Percentiles rank a stretch among this genome's conserved stretches.
Conservation (phyloP, 2,329 filamentous ascomycete genomes). For the Hypoxylon sp. region DNA sequence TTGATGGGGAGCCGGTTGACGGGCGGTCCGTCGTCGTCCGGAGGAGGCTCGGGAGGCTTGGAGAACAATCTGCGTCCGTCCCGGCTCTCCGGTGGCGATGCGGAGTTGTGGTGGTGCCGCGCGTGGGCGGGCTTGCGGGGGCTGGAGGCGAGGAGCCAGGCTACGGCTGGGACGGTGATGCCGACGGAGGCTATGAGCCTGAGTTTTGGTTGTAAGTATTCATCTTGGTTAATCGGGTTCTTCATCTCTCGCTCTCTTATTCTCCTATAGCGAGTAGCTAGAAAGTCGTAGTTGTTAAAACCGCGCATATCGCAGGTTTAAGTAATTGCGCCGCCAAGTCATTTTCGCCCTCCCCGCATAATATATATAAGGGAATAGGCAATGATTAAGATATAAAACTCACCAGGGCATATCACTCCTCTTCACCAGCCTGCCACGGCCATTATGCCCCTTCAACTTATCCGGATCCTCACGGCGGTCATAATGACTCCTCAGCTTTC, state of each 20-base stretch:
- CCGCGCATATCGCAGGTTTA: background rate
- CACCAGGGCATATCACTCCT: too few species aligned
- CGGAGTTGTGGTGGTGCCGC: slow-evolving; percentile 20
- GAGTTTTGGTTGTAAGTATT: background rate
- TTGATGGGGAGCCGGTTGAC: slow-evolving; percentile 3
- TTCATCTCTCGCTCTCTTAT: too few species aligned
- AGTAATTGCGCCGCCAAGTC: background rate
- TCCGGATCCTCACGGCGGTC: too few species aligned
- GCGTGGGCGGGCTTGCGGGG: slow-evolving; percentile 24
- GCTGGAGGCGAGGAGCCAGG: slow-evolving; percentile 37
- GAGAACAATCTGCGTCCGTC: too few species aligned
- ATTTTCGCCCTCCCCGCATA: background rate
- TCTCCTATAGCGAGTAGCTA: too few species aligned
- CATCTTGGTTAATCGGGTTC: slow-evolving; percentile 3
- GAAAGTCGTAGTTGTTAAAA: background rate
- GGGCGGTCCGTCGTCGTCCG: slow-evolving; percentile 1
- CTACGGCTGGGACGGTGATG: slow-evolving; percentile 39
- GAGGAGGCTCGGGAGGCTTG: too few species aligned
- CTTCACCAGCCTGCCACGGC: too few species aligned
- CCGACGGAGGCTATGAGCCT: slow-evolving; percentile 45
- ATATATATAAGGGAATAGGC: too few species aligned
- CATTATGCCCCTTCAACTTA: too few species aligned
- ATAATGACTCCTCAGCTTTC: too few species aligned
- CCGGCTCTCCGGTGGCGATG: too few species aligned
- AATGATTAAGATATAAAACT: too few species aligned